phyloP scores from a whole-genome alignment of 257 asterid genomes.

The Petunia secreta region DNA sequence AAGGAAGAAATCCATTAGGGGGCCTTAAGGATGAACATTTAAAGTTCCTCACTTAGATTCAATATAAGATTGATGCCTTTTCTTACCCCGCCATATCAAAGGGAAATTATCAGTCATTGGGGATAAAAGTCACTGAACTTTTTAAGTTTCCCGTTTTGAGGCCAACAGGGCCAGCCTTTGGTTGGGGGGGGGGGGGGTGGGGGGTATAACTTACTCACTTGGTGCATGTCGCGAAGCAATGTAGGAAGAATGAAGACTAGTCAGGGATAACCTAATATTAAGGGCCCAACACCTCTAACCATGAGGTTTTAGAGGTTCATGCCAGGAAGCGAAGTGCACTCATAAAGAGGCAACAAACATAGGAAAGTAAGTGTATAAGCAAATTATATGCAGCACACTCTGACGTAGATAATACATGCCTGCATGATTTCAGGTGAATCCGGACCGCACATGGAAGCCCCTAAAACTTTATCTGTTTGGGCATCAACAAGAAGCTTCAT shows the following conservation, averaged over 20 bases:
- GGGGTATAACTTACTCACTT: neutral
- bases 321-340: constrained; percentile 1
- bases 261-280: neutral
- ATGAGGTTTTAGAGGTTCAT: neutral
- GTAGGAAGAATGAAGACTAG: neutral
- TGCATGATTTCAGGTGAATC: constrained; percentile 98
- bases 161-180: neutral
- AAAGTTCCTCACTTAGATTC: neutral
- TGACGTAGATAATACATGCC: constrained; percentile 43
- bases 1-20: neutral
- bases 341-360: constrained; percentile 8
- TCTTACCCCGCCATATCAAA: neutral
- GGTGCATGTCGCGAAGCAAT: neutral
- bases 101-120: neutral
- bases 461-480: constrained; percentile 88
- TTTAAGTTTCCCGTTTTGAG: neutral
- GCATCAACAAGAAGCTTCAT: constrained; percentile 95
- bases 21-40: neutral
- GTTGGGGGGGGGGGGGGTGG: neutral
- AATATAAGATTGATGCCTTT: neutral
- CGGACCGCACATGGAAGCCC: constrained; percentile 99
- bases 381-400: neutral
- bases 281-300: neutral
- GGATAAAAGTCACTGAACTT: neutral
- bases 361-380: constrained; percentile 7